Evolutionary conservation across 2,329 filamentous ascomycete species (phyloP), one percentile per base, ranked within the genome.

Genomic region (Ophiognomonia clavigignenti-juglandacearum): DNA sequence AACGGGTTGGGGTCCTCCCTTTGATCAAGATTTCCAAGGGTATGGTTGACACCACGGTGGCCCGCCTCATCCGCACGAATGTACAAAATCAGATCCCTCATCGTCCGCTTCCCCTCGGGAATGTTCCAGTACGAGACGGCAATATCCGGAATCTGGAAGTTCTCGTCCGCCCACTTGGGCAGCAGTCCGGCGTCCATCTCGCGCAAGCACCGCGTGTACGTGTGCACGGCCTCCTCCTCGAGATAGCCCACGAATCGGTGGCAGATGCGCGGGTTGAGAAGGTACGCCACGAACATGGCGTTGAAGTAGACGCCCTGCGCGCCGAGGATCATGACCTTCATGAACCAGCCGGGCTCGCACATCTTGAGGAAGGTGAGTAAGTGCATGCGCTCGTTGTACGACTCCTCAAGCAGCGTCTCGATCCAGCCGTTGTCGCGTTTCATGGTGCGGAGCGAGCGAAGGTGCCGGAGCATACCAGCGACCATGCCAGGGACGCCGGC

Each of bases 301-400:
- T 98, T 98, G 78, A 95, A 96, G 75, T 95, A 97, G 57, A 97
- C 88, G 32, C 92, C 93, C 65, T 97, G 92, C 0, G 92, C 91
- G 10, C 84, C 89, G 32, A 97, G 78, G 46, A 97, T 89, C 82
- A 96, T 88, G 47, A 89, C 66, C 53, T 88, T 85, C 91, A 96
- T 95, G 72, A 96, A 93, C 73, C 78, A 82, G 13, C 88, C 88
- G 29, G 65, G 65, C 55, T 70, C 66, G 48, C 85, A 86, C 77
- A 96, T 86, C 68, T 95, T 95, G 65, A 98, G 82, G 67, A 97
- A 96, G 0, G 88, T 93, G 24, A 95, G 73, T 3, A 95, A 78
- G 59, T 93, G 88, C 90, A 97, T 96, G 22, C 91, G 78, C 66
- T 96, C 90, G 64, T 96, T 96, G 69, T 88, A 95, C 53, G 84